Conservation (phyloP, 768 basidiomycete genomes). For the Rhodocollybia butyracea region DNA sequence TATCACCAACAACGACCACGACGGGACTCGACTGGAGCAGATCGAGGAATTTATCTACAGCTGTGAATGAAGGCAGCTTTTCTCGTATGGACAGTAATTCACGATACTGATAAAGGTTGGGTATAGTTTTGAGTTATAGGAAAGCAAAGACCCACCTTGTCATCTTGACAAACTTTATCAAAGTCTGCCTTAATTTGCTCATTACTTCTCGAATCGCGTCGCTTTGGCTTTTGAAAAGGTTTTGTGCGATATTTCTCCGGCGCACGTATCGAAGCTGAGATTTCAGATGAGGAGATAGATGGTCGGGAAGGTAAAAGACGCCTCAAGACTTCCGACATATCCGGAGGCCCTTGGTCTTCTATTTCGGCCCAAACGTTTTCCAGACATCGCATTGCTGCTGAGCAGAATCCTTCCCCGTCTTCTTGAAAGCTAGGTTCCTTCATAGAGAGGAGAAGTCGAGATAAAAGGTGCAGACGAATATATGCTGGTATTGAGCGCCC, state of each 20-base stretch:
- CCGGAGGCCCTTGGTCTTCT: conserved; percentile 71
- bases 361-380: conserved; percentile 69
- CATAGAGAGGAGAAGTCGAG: conserved; percentile 56
- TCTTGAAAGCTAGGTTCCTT: conserved; percentile 54
- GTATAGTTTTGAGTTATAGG: neutral
- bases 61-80: conserved; percentile 74
- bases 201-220: conserved; percentile 42
- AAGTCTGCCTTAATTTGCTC: conserved; percentile 52
- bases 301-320: conserved; percentile 43
- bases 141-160: conserved; percentile 26
- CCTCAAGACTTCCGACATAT: conserved; percentile 63
- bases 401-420: conserved; percentile 67
- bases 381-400: conserved; percentile 64
- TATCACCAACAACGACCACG: conserved; percentile 88
- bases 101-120: conserved; percentile 36
- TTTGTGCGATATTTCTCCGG: neutral
- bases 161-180: conserved; percentile 36
- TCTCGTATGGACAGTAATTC: conserved; percentile 53
- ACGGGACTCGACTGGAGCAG: conserved; percentile 58
- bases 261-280: neutral
- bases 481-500: conserved; percentile 73
- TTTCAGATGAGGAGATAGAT: neutral
- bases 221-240: conserved; percentile 17
- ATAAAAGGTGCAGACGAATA: conserved; percentile 78
- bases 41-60: conserved; percentile 59